Percentiles rank a stretch among this genome's conserved stretches.
phyloP scores from a whole-genome alignment of 345 rosid species.

The Turnera subulata region DNA sequence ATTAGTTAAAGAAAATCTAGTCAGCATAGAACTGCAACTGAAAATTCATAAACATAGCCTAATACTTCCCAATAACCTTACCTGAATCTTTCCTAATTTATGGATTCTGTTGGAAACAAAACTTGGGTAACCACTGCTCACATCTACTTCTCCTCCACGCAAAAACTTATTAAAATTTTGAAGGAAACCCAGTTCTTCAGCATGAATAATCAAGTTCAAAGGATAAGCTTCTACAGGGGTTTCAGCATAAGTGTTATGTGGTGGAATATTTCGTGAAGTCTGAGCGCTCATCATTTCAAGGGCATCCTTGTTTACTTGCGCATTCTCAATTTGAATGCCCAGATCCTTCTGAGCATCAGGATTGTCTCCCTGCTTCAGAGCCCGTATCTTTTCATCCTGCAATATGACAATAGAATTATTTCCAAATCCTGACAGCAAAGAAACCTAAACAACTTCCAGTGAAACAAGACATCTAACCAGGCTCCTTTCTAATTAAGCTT shows the following conservation, averaged over 20 bases:
- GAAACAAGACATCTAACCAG: not conserved
- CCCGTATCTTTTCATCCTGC: conserved; percentile 51
- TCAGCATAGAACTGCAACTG: not conserved
- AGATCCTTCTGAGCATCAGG: conserved; percentile 42
- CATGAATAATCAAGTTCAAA: conserved; percentile 56
- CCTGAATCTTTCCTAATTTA: conserved; percentile 50
- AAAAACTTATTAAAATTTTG: conserved; percentile 46
- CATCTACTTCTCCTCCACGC: conserved; percentile 26
- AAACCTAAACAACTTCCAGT: not conserved
- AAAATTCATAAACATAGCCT: not conserved
- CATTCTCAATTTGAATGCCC: conserved; percentile 39
- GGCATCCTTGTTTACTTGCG: conserved; percentile 49
- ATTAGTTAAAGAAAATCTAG: not conserved
- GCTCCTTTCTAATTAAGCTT: not conserved
- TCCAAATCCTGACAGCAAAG: no score
- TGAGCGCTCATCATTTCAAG: conserved; percentile 41
- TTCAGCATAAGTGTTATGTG: conserved; percentile 51
- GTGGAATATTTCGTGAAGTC: conserved; percentile 65
- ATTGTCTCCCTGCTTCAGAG: conserved; percentile 34
- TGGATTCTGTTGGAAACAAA: conserved; percentile 70
- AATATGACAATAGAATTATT: not conserved
- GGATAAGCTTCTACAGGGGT: conserved; percentile 69
- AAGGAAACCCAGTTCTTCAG: conserved; percentile 65
- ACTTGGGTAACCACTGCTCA: conserved; percentile 41
- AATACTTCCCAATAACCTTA: conserved; percentile 19